phyloP scores from a whole-genome alignment of 2,329 filamentous ascomycete genomes.

The Aspergillus piperis region DNA sequence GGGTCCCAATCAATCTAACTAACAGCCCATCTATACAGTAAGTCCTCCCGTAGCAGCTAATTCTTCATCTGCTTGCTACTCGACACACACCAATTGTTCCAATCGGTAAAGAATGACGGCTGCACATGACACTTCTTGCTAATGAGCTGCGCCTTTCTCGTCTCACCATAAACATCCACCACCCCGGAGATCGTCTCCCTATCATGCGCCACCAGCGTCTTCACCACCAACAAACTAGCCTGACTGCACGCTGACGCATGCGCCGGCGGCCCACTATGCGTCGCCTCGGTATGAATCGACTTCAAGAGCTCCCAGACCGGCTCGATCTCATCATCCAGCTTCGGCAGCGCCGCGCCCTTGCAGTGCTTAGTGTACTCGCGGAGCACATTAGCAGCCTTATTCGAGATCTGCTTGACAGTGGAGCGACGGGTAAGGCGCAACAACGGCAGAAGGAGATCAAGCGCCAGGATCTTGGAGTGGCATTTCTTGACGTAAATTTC shows the following conservation, averaged over 20 bases:
- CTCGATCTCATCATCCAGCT: constrained; percentile 45
- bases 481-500: constrained; percentile 82
- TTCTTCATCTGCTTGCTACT: constrained; percentile 46
- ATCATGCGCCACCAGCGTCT: constrained; percentile 47
- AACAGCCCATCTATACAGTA: background rate
- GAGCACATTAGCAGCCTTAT: constrained; percentile 72
- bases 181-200: constrained; percentile 57
- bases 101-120: constrained; percentile 68
- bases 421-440: constrained; percentile 76
- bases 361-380: constrained; percentile 69
- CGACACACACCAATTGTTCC: constrained; percentile 69
- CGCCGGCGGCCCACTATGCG: constrained; percentile 60
- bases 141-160: constrained; percentile 61
- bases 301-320: constrained; percentile 60
- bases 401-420: constrained; percentile 70
- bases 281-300: constrained; percentile 67
- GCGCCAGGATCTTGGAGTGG: constrained; percentile 65
- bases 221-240: constrained; percentile 48
- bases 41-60: constrained; percentile 16
- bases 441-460: constrained; percentile 73
- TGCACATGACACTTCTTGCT: constrained; percentile 62
- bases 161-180: constrained; percentile 65
- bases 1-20: background rate
- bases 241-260: constrained; percentile 75
- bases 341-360: constrained; percentile 49